Evolutionary conservation across 2,329 filamentous ascomycete genomes (phyloP).

Genomic region (Cercospora nicotianae): DNA sequence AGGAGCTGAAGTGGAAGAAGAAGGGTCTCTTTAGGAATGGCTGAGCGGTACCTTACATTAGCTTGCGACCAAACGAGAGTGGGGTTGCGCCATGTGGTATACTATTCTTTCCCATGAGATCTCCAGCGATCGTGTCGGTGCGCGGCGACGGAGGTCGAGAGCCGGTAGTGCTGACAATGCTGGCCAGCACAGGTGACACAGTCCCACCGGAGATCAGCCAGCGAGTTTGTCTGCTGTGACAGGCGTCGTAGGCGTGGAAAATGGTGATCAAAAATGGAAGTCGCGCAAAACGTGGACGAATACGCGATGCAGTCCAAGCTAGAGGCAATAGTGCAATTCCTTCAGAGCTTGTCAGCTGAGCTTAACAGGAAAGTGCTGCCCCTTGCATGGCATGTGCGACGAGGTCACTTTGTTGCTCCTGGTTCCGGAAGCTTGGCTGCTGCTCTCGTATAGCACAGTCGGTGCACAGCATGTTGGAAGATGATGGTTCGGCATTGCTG

Average conservation of each 20-base stretch:
- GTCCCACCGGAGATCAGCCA: slow-evolving; percentile 4
- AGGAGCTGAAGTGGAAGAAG: slow-evolving; percentile 9
- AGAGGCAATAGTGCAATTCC: slow-evolving; percentile 5
- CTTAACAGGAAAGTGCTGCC: not conserved
- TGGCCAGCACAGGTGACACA: not conserved
- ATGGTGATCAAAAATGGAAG: not conserved
- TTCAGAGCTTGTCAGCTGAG: slow-evolving; percentile 11
- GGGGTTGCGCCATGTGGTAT: slow-evolving; percentile 6
- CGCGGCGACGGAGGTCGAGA: not conserved
- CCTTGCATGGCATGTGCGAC: not conserved
- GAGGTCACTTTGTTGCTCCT: not conserved
- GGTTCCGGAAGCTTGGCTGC: not conserved
- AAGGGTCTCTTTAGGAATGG: not conserved
- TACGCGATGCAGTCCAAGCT: not conserved
- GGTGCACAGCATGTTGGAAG: not conserved
- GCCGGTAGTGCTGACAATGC: slow-evolving; percentile 8
- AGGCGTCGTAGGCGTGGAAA: not conserved
- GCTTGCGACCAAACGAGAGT: slow-evolving; percentile 6
- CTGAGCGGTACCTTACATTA: slow-evolving; percentile 9
- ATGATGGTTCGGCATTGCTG: not conserved
- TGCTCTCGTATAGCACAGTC: not conserved
- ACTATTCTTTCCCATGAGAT: not conserved
- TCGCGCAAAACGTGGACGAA: not conserved
- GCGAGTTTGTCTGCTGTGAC: not conserved
- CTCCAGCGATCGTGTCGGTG: not conserved